These are phyloP conservation scores for Xylaria palmicola DNA, from an alignment of 495 filamentous ascomycete genomes.

Conservation along the genomic window DNA sequence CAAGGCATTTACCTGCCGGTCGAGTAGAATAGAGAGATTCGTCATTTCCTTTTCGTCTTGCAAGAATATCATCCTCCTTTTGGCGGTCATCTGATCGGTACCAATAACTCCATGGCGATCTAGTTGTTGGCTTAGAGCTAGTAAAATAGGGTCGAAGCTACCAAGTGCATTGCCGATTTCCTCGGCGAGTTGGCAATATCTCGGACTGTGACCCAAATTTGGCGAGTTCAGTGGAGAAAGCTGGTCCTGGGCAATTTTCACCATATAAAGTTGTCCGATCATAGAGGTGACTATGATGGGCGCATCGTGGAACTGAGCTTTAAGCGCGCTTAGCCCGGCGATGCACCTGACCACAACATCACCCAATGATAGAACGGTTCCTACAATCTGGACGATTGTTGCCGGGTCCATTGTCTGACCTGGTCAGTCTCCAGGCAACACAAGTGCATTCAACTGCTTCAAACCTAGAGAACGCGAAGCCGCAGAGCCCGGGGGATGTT, in stretches of 20 bases:
- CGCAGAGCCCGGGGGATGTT: not conserved
- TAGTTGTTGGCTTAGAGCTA: not conserved
- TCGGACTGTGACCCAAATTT: not conserved
- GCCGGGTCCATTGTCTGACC: not conserved
- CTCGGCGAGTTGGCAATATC: conserved; percentile 1
- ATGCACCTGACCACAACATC: conserved; percentile 6
- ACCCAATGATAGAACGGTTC: not conserved
- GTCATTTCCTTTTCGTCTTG: conserved; percentile 2
- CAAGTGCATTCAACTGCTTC: no score
- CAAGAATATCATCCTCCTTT: not conserved
- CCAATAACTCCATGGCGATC: not conserved
- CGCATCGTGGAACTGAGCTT: conserved; percentile 1
- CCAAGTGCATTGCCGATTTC: conserved; percentile 1
- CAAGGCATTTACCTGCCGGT: conserved; percentile 6
- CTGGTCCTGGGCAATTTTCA: conserved; percentile 5
- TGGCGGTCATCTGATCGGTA: not conserved
- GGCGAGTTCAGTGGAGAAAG: not conserved
- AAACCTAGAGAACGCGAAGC: not conserved
- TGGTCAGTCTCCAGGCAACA: not conserved
- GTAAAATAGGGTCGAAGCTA: not conserved
- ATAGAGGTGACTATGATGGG: conserved; percentile 6
- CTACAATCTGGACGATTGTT: conserved; percentile 5
- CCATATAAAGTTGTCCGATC: conserved; percentile 8
- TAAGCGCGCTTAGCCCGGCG: conserved; percentile 1
- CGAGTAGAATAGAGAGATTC: not conserved